phyloP scores from a whole-genome alignment of 352 stramenopile species.

The Phytophthora macrochlamydospora region DNA sequence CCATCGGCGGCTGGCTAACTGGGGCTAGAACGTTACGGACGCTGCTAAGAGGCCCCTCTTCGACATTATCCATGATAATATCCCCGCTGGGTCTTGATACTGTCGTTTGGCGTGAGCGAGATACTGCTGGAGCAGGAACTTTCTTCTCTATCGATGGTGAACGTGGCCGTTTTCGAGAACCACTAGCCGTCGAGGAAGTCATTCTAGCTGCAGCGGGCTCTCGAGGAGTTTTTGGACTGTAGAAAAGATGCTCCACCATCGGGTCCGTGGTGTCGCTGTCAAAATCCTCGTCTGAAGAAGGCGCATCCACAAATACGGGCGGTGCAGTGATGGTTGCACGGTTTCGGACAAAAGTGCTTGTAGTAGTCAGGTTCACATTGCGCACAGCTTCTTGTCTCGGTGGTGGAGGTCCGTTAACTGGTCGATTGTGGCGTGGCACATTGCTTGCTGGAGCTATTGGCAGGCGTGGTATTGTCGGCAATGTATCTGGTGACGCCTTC shows the following conservation, averaged over 20 bases:
- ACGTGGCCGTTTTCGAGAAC: slow-evolving; percentile 36
- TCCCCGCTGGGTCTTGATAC: not conserved
- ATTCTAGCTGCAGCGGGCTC: not conserved
- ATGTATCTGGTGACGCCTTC: not conserved
- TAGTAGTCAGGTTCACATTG: slow-evolving; percentile 1
- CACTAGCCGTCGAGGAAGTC: not conserved
- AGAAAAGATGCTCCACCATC: slow-evolving; percentile 76
- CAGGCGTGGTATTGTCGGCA: slow-evolving; percentile 7
- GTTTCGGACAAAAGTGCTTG: not conserved
- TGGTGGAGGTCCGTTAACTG: slow-evolving; percentile 3
- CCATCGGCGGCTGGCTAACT: slow-evolving; percentile 1
- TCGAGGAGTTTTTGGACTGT: slow-evolving; percentile 73
- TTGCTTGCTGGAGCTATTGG: slow-evolving; percentile 1
- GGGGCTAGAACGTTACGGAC: slow-evolving; percentile 5
- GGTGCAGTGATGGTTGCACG: slow-evolving; percentile 12
- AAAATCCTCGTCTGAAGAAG: slow-evolving; percentile 62
- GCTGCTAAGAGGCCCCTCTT: slow-evolving; percentile 10
- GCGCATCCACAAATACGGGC: slow-evolving; percentile 63
- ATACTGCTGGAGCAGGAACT: not conserved
- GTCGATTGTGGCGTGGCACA: not conserved
- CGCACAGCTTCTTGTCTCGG: slow-evolving; percentile 6
- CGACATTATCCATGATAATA: not conserved
- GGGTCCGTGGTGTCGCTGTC: slow-evolving; percentile 75
- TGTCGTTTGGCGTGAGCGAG: slow-evolving; percentile 6
- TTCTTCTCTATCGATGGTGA: slow-evolving; percentile 24